These are phyloP conservation scores for Candida koratica DNA, from an alignment of 805 yeast genomes.

Conservation along the genomic window DNA sequence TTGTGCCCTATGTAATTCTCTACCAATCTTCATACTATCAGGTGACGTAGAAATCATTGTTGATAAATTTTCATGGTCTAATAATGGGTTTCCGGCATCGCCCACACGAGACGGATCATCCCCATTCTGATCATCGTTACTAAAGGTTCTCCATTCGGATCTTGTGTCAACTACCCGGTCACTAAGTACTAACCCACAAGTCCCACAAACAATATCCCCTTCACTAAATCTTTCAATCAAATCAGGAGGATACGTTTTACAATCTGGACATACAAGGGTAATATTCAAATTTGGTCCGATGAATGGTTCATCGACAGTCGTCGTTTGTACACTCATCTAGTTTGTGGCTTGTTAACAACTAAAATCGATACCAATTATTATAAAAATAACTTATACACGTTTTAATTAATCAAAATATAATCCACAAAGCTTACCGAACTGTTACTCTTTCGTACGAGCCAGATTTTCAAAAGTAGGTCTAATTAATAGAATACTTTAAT, in stretches of 20 bases:
- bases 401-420: too few relatives aligned
- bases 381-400: too few relatives aligned
- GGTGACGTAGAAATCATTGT: constrained; percentile 88
- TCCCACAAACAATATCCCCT: constrained; percentile 97
- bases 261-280: constrained; percentile 90
- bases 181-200: constrained; percentile 91
- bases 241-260: constrained; percentile 94
- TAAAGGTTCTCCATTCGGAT: constrained; percentile 98
- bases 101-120: constrained; percentile 99
- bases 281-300: constrained; percentile 82
- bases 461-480: too few relatives aligned
- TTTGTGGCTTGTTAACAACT: constrained; percentile 1
- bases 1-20: constrained; percentile 89
- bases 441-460: too few relatives aligned
- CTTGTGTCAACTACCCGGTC: constrained; percentile 91
- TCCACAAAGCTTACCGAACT: constrained; percentile 4
- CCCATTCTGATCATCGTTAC: constrained; percentile 96
- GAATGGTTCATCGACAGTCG: constrained; percentile 24
- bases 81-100: constrained; percentile 88
- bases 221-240: constrained; percentile 91
- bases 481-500: constrained; percentile 5
- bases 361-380: too few relatives aligned
- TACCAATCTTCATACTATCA: constrained; percentile 79
- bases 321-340: constrained; percentile 7
- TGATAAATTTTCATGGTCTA: constrained; percentile 87